Base-by-base conservation (phyloP, 371 early-diverging fungal species). In the Haplosporangium sp. region DNA sequence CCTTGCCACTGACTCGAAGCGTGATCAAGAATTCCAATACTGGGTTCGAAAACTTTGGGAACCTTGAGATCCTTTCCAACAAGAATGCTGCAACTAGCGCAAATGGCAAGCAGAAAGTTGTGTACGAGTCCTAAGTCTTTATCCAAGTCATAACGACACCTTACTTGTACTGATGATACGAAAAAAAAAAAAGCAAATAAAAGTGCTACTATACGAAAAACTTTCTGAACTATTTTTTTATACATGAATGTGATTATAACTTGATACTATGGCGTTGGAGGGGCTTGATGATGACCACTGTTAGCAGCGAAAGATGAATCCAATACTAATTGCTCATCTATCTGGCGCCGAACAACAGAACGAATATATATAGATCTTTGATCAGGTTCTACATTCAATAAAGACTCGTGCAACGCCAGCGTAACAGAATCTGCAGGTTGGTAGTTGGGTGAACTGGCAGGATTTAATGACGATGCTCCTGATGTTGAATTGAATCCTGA, bases 361-460 rank as follows among this genome's bases (percentile, higher is more conserved):
- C 71, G 70, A 27, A 79, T 71, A n/a, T 79, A 79, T 38, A 74
- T 37, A 6, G 72, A 53, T 52, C 81, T 63, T 38, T 65, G 50
- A 20, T 79, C 74, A 13, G 71, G 71, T 47, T 67, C 61, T 50
- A 71, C 50, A n/a, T 65, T 52, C 15, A 65, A 5, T 37, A 79
- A 38, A 9, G 71, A 60, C 45, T 79, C 81, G 53, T 59, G 72
- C 39, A 79, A n/a, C 3, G 67, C 67, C 60, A 44, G 38, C 34
- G 66, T 38, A 6, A 67, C 61, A 39, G 65, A 61, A 5, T 64
- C 69, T 34, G 63, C 27, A 6, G 65, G 65, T 13, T 64, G 52
- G 10, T 53, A 44, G 3, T 40, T 38, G 13, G 58, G 19, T 57
- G 63, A 1, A 44, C 27, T 27, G 27, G 50, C 7, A 50, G 61